Evolutionary conservation across 345 rosid species (phyloP), one percentile per base, ranked within the genome.

Genomic region (Eucalyptus globulus): DNA sequence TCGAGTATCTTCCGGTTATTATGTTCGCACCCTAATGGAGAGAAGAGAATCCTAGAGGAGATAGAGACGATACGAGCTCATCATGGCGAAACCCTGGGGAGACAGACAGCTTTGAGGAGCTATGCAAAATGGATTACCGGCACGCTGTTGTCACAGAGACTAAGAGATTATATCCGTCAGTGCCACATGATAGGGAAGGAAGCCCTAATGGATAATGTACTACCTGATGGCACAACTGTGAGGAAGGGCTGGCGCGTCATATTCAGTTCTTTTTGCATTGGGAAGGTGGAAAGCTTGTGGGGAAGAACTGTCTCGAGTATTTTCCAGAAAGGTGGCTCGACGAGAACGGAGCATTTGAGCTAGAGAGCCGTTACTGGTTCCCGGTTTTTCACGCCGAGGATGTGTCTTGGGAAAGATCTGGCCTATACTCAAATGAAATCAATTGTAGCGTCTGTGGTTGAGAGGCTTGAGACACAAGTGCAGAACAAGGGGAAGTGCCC

Each of bases 151-250:
- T 94, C 27, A 90, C 93, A 11, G 94, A 94, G 85, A 86, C 91
- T 27, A 89, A 93, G 92, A n/a, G n/a, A n/a, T n/a, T n/a, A n/a
- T 93, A 93, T 87, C 96, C 95, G 8, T 94, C 94, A 12, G 93
- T 93, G 14, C 92, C 96, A 8, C 29, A 88, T 49, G 92, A 94
- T 40, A 80, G 88, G 88, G 31, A 93, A 91, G 87, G 62, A 83
- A 3, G 90, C 93, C 34, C 17, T 86, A 2, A 22, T 14, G 44
- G 80, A 86, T 11, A 91, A 92, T 44, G 86, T 87, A 4, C 90
- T 90, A 11, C 93, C 93, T 0, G 93, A 92, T 43, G 94, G 94
- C 21, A 93, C 93, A 2, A n/a, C 29, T 29, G 89, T 91, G 7
- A 86, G 88, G 87, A 89, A 89, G 50, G 91, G 87, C 10, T 90